phyloP scores from a whole-genome alignment of 1,139 yeast genomes.

The Kluyveromyces marxianus region DNA sequence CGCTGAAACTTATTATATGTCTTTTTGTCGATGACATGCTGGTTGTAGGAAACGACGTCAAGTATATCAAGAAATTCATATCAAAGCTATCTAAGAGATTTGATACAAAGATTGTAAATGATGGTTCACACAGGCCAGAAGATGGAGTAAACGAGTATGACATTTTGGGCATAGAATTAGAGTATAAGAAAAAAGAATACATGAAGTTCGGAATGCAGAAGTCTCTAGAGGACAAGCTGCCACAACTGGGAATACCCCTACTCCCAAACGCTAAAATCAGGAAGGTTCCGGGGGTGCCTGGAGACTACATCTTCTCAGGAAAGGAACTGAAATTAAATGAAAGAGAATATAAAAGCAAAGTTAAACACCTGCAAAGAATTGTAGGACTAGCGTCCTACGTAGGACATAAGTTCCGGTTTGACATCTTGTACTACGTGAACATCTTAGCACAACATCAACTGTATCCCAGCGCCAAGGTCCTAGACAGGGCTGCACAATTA shows the following conservation, averaged over 20 bases:
- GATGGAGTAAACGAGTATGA: constrained; percentile 2
- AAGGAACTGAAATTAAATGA: neutral
- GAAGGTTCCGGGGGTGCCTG: constrained; percentile 8
- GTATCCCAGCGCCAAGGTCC: neutral
- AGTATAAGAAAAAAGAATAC: constrained; percentile 1
- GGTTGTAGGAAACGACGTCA: neutral
- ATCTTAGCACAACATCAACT: constrained; percentile 7
- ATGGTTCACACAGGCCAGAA: neutral
- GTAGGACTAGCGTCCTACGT: constrained; percentile 10
- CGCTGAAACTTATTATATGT: constrained; percentile 2
- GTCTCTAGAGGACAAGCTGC: constrained; percentile 1
- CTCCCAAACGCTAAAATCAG: neutral
- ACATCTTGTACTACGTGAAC: constrained; percentile 8
- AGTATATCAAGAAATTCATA: neutral
- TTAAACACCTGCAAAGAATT: constrained; percentile 7
- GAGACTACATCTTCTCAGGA: neutral
- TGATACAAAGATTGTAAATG: constrained; percentile 2
- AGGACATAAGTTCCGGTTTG: constrained; percentile 8
- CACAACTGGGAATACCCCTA: neutral
- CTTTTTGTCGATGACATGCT: constrained; percentile 12
- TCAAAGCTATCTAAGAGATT: neutral
- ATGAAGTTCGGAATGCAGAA: constrained; percentile 3
- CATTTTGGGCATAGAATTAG: constrained; percentile 3
- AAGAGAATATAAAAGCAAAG: constrained; percentile 5
- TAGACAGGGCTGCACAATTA: constrained; percentile 1